Conservation (phyloP, 2,329 filamentous ascomycete species). For the Amauroascus niger region DNA sequence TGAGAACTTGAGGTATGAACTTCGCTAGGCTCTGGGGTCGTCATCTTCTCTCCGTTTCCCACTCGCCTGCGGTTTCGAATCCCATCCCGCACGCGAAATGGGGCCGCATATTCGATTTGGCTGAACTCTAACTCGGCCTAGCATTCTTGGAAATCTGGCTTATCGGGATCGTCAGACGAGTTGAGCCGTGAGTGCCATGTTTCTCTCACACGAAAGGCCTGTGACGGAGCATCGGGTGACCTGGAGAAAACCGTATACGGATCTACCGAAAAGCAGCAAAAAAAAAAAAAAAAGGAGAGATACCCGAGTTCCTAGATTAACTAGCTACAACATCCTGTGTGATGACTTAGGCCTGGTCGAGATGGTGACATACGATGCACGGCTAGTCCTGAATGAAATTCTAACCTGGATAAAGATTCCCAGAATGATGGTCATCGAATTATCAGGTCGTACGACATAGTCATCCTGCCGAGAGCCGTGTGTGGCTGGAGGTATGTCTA, state of each 20-base stretch:
- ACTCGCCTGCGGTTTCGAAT: background rate
- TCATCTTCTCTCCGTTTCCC: background rate
- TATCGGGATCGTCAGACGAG: background rate
- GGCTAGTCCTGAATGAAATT: background rate
- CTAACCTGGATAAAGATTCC: background rate
- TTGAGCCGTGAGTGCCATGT: background rate
- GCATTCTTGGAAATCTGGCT: background rate
- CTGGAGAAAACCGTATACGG: too few species aligned
- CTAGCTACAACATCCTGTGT: background rate
- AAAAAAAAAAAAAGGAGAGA: background rate
- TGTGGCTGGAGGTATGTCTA: background rate
- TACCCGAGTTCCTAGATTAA: background rate
- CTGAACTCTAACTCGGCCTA: slow-evolving; percentile 9
- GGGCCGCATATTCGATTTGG: slow-evolving; percentile 6
- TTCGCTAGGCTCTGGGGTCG: too few species aligned
- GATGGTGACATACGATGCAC: background rate
- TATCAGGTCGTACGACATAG: background rate
- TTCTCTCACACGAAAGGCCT: background rate
- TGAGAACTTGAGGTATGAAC: too few species aligned
- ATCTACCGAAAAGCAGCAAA: background rate
- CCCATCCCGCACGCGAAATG: slow-evolving; percentile 5
- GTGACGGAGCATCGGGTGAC: background rate
- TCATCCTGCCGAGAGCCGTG: background rate
- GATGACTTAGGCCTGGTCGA: background rate
- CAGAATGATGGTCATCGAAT: background rate